Conservation (phyloP, 495 filamentous ascomycete genomes). For the Polyplosphaeria fusca region DNA sequence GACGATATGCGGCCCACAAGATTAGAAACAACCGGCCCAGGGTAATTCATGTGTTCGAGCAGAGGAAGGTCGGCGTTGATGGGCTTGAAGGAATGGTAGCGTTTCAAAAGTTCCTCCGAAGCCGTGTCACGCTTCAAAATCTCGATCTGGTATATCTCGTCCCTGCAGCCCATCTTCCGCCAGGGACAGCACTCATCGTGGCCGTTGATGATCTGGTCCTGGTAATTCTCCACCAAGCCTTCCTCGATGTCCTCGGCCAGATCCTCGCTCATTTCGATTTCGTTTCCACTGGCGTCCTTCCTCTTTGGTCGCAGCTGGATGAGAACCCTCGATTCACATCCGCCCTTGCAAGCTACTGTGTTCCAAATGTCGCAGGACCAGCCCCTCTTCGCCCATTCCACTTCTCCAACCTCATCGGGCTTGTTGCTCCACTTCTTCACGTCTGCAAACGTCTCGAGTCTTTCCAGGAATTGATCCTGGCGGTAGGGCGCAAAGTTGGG, state of each 20-base stretch:
- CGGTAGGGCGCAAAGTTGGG: conserved; percentile 79
- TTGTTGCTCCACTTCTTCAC: conserved; percentile 85
- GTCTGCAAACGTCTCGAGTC: conserved; percentile 83
- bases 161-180: conserved; percentile 77
- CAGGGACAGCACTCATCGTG: conserved; percentile 86
- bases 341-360: conserved; percentile 72
- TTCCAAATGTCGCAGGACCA: conserved; percentile 84
- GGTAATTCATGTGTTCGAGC: conserved; percentile 21
- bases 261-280: conserved; percentile 54
- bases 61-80: conserved; percentile 25
- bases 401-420: conserved; percentile 77
- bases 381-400: conserved; percentile 91
- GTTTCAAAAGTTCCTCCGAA: conserved; percentile 34
- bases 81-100: conserved; percentile 36
- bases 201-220: conserved; percentile 63
- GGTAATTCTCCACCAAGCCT: conserved; percentile 74
- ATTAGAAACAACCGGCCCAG: conserved; percentile 2
- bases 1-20: conserved; percentile 19
- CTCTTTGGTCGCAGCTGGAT: conserved; percentile 57
- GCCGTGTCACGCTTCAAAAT: conserved; percentile 35
- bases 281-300: conserved; percentile 49
- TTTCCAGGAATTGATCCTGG: conserved; percentile 73
- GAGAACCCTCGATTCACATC: conserved; percentile 76
- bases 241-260: conserved; percentile 57
- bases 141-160: conserved; percentile 44